Evolutionary conservation across 495 filamentous ascomycete genomes (phyloP).

Genomic region (Penicillium daleae): DNA sequence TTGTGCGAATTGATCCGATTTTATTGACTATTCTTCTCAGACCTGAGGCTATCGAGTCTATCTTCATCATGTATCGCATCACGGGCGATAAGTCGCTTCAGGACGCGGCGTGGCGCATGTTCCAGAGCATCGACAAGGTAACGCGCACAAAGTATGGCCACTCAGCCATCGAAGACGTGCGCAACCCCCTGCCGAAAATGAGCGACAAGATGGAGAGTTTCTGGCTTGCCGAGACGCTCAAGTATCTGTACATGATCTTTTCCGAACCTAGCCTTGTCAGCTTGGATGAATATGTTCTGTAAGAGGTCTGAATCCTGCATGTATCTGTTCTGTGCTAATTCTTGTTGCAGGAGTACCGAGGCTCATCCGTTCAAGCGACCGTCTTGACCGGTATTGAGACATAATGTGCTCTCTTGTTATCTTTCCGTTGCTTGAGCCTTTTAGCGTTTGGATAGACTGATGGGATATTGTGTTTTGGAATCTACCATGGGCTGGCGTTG

Average conservation of each 20-base stretch:
- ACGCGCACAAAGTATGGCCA: conserved; percentile 63
- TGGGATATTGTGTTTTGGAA: neutral
- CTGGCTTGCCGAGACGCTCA: conserved; percentile 79
- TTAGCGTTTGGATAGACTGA: neutral
- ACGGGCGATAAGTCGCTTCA: conserved; percentile 69
- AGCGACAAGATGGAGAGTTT: conserved; percentile 60
- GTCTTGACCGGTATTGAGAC: neutral
- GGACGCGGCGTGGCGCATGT: conserved; percentile 80
- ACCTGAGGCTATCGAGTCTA: conserved; percentile 71
- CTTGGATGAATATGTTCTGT: conserved; percentile 72
- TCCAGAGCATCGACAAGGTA: conserved; percentile 60
- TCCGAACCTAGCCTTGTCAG: conserved; percentile 67
- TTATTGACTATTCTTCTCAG: conserved; percentile 29
- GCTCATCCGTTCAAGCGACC: conserved; percentile 71
- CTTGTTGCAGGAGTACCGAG: conserved; percentile 65
- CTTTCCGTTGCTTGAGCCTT: neutral
- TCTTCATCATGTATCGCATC: conserved; percentile 77
- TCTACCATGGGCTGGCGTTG: neutral
- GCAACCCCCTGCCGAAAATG: conserved; percentile 32
- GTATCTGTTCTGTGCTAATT: conserved; percentile 18
- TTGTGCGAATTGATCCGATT: neutral
- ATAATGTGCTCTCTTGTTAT: neutral
- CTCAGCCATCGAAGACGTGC: conserved; percentile 64
- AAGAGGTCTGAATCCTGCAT: conserved; percentile 18
- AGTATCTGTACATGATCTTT: conserved; percentile 93